A percentile compares a stretch with the other conserved stretches of the same genome.
Evolutionary conservation across 2,329 filamentous ascomycete species (phyloP).

Genomic region (Hymenoscyphus fraxineus): DNA sequence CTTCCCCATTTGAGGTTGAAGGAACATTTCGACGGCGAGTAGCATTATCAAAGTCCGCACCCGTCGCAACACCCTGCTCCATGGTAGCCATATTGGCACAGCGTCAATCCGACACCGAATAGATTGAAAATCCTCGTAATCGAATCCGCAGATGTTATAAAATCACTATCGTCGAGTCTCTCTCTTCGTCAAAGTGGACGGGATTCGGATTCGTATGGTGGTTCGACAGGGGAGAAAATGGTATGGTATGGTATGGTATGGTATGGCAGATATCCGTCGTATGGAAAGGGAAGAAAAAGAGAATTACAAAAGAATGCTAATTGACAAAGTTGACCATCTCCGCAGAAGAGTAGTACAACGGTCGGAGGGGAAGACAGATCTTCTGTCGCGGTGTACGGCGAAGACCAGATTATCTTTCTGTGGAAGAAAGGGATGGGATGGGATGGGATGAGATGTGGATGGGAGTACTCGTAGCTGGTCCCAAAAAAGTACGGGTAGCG

Average conservation of each 20-base stretch:
- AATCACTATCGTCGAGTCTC: background rate
- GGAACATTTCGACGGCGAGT: constrained; percentile 54
- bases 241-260: background rate
- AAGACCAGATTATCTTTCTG: background rate
- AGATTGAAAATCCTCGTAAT: constrained; percentile 6
- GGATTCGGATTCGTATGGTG: background rate
- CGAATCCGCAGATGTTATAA: background rate
- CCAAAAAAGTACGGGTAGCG: background rate
- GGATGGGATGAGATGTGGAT: background rate
- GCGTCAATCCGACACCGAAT: constrained; percentile 5
- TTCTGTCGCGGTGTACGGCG: background rate
- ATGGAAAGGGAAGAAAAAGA: background rate
- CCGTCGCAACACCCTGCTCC: constrained; percentile 55
- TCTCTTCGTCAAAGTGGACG: background rate
- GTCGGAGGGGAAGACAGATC: background rate
- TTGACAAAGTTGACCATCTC: constrained; percentile 30
- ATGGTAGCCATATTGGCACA: constrained; percentile 36
- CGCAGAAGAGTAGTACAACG: constrained; percentile 19
- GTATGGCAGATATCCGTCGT: background rate
- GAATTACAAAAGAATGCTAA: constrained; percentile 28
- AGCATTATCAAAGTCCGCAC: constrained; percentile 53
- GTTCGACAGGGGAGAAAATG: background rate
- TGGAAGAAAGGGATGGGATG: constrained; percentile 9
- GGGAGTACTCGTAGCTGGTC: background rate
- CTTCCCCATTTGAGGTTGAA: constrained; percentile 37